Evolutionary conservation across 257 asterid genomes (phyloP).

Genomic region (Scutellaria baicalensis): DNA sequence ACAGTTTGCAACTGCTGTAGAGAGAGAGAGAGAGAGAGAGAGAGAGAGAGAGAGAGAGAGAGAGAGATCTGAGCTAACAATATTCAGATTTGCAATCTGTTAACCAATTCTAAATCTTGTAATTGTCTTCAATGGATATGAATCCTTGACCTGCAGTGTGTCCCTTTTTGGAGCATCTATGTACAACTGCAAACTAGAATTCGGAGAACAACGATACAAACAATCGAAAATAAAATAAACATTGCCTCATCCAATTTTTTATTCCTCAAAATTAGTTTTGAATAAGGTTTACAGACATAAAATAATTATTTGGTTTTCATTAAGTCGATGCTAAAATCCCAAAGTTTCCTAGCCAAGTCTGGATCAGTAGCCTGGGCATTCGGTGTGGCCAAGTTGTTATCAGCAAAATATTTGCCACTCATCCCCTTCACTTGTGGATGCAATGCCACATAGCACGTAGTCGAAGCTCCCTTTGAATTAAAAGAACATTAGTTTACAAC

Average conservation of each 20-base stretch:
- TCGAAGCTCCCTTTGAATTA: constrained; percentile 61
- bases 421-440: constrained; percentile 63
- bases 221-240: no score
- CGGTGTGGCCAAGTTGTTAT: constrained; percentile 53
- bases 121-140: neutral
- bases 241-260: no score
- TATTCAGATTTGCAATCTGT: neutral
- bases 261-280: no score
- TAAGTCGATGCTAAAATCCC: constrained; percentile 66
- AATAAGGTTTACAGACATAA: no score
- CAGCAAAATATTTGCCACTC: constrained; percentile 54
- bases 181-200: no score
- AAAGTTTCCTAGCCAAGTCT: constrained; percentile 53
- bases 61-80: constrained; percentile 12
- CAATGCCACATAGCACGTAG: constrained; percentile 69
- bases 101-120: neutral
- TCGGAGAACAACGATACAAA: no score
- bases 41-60: constrained; percentile 12
- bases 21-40: constrained; percentile 14
- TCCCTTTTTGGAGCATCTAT: no score
- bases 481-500: neutral
- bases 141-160: no score
- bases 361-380: constrained; percentile 29
- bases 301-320: neutral
- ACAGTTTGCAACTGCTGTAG: constrained; percentile 30